A percentile compares a stretch with the other conserved stretches of the same genome.
phyloP scores from a whole-genome alignment of 1,284 basidiomycete genomes.

The Ganoderma meredithae region DNA sequence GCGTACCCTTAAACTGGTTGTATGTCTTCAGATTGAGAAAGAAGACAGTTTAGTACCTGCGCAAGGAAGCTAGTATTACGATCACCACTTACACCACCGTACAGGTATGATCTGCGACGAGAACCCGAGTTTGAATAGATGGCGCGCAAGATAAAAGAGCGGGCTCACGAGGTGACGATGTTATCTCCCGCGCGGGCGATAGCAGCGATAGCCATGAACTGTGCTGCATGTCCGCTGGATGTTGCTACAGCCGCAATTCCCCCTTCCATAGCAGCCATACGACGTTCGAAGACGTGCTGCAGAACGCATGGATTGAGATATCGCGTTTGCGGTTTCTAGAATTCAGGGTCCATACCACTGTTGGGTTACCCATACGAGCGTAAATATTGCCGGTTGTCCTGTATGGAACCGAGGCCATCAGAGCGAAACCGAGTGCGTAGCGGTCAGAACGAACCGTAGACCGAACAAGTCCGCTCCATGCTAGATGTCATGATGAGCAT shows the following conservation, averaged over 20 bases:
- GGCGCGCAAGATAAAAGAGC: constrained; percentile 1
- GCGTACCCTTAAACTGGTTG: constrained; percentile 86
- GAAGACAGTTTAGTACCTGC: constrained; percentile 1
- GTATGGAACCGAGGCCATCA: neutral
- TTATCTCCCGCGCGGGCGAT: constrained; percentile 82
- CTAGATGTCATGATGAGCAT: constrained; percentile 45
- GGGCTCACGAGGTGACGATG: constrained; percentile 74
- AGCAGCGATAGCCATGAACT: constrained; percentile 78
- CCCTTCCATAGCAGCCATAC: constrained; percentile 86
- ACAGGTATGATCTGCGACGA: constrained; percentile 59
- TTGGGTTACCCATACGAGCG: constrained; percentile 87
- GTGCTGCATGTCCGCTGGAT: constrained; percentile 83
- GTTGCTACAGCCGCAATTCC: constrained; percentile 84
- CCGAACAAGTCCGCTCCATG: constrained; percentile 88
- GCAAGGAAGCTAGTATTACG: constrained; percentile 6
- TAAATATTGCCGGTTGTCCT: constrained; percentile 79
- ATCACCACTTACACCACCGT: constrained; percentile 62
- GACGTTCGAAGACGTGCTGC: constrained; percentile 85
- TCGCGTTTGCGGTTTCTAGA: no score
- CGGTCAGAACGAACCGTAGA: constrained; percentile 53
- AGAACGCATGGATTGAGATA: constrained; percentile 39
- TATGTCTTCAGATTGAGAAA: constrained; percentile 60
- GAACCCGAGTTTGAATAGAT: constrained; percentile 1
- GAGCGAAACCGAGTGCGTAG: neutral
- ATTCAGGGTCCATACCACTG: no score